These are phyloP conservation scores for Saprolegnia parasitica DNA, from an alignment of 352 stramenopile genomes.

Conservation along the genomic window DNA sequence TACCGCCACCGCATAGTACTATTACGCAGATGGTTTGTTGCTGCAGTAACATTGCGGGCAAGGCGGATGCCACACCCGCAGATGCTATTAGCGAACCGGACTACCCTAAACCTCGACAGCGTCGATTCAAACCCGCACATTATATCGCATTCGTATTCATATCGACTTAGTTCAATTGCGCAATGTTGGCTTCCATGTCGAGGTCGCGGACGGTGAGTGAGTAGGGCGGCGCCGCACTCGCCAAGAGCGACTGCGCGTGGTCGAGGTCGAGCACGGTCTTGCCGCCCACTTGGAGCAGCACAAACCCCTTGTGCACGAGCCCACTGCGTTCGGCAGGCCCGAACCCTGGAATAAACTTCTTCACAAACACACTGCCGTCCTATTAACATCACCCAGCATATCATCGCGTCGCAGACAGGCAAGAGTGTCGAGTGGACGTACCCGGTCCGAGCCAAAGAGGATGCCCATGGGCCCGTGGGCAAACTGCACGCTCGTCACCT, in stretches of 20 bases:
- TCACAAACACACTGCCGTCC: slow-evolving; percentile 70
- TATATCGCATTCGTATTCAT: too few relatives aligned
- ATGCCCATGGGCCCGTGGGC: slow-evolving; percentile 63
- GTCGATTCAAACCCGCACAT: too few relatives aligned
- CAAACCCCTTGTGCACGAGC: slow-evolving; percentile 53
- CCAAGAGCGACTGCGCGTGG: slow-evolving; percentile 66
- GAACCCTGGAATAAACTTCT: slow-evolving; percentile 71
- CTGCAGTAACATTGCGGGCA: too few relatives aligned
- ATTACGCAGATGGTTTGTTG: too few relatives aligned
- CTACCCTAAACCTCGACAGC: too few relatives aligned
- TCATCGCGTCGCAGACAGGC: too few relatives aligned
- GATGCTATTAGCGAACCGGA: too few relatives aligned
- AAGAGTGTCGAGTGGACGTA: too few relatives aligned
- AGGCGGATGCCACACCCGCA: too few relatives aligned
- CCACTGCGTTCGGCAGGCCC: slow-evolving; percentile 66
- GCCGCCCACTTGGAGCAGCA: slow-evolving; percentile 71
- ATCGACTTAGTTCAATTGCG: slow-evolving; percentile 20
- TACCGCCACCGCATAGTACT: too few relatives aligned
- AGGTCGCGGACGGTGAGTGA: slow-evolving; percentile 72
- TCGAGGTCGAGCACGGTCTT: slow-evolving; percentile 55
- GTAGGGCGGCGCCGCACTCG: slow-evolving; percentile 39
- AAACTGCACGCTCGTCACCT: slow-evolving; percentile 57
- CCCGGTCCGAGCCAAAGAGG: slow-evolving; percentile 53
- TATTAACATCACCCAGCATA: too few relatives aligned
- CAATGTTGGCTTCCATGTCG: slow-evolving; percentile 46